Evolutionary conservation across 1,284 basidiomycete genomes (phyloP).

Genomic region (Fomitiporia mediterranea): DNA sequence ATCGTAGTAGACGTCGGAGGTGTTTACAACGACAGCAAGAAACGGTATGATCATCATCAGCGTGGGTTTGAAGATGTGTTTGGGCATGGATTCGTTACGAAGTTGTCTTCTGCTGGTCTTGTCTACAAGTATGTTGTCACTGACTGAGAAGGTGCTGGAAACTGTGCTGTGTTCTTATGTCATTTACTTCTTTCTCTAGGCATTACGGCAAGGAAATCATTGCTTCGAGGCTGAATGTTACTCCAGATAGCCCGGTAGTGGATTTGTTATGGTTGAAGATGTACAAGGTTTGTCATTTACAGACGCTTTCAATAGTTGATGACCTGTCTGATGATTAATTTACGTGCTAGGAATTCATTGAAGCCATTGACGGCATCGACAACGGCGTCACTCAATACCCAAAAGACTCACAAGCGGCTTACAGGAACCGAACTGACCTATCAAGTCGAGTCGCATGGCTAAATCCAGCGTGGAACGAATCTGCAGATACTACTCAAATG

Average conservation of each 20-base stretch:
- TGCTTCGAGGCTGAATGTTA: conserved; percentile 52
- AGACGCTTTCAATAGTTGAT: neutral
- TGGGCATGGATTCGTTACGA: conserved; percentile 80
- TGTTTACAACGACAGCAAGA: conserved; percentile 75
- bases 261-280: conserved; percentile 82
- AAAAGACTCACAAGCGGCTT: conserved; percentile 56
- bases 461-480: conserved; percentile 92
- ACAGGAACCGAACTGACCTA: conserved; percentile 76
- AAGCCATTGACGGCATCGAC: conserved; percentile 94
- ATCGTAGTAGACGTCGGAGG: conserved; percentile 99
- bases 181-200: conserved; percentile 36
- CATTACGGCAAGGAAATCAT: conserved; percentile 94
- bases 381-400: conserved; percentile 87
- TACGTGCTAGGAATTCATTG: conserved; percentile 75
- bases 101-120: conserved; percentile 90
- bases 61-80: conserved; percentile 90
- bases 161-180: neutral
- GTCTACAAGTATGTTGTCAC: conserved; percentile 86
- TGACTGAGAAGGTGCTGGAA: no score
- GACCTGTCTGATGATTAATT: neutral
- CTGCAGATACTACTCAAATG: conserved; percentile 51
- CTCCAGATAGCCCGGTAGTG: conserved; percentile 57
- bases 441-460: conserved; percentile 75
- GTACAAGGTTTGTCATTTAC: conserved; percentile 55
- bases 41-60: conserved; percentile 96